These are phyloP conservation scores for Pseudevernia furfuracea DNA, from an alignment of 495 filamentous ascomycete species.

Conservation along the genomic window DNA sequence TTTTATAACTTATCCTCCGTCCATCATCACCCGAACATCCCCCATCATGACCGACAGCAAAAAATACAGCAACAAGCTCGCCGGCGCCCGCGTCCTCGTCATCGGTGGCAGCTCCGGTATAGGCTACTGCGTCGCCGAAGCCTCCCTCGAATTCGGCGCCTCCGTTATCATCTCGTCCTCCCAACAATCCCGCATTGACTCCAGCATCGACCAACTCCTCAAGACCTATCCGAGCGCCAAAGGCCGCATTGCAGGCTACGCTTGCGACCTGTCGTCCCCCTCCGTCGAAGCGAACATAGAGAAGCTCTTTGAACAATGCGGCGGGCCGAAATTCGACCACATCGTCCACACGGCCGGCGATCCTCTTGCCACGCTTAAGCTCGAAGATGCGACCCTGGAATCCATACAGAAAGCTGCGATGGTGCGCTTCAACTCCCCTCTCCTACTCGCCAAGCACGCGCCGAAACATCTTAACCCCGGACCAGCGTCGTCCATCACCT, in stretches of 20 bases:
- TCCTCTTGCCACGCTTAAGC: constrained; percentile 29
- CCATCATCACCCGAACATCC: neutral
- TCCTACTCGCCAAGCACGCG: constrained; percentile 47
- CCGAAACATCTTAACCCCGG: constrained; percentile 36
- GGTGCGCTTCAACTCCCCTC: constrained; percentile 45
- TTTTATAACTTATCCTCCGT: neutral
- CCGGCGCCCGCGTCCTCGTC: constrained; percentile 38
- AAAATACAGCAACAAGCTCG: constrained; percentile 29
- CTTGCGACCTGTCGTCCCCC: constrained; percentile 43
- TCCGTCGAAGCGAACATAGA: constrained; percentile 41
- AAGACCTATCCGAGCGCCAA: constrained; percentile 33
- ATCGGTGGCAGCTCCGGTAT: constrained; percentile 52
- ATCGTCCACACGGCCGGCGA: constrained; percentile 56
- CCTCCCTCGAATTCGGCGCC: constrained; percentile 41
- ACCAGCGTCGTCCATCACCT: constrained; percentile 41
- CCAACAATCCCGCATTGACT: constrained; percentile 33
- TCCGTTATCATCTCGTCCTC: constrained; percentile 50
- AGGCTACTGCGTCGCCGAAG: constrained; percentile 48
- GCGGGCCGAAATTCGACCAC: constrained; percentile 45
- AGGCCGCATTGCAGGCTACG: constrained; percentile 35
- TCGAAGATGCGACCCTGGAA: constrained; percentile 36
- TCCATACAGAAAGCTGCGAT: constrained; percentile 35
- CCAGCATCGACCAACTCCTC: constrained; percentile 35
- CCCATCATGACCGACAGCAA: constrained; percentile 19
- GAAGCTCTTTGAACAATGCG: constrained; percentile 36